phyloP scores from a whole-genome alignment of 495 filamentous ascomycete species.

The Barbatosphaeria neglecta region DNA sequence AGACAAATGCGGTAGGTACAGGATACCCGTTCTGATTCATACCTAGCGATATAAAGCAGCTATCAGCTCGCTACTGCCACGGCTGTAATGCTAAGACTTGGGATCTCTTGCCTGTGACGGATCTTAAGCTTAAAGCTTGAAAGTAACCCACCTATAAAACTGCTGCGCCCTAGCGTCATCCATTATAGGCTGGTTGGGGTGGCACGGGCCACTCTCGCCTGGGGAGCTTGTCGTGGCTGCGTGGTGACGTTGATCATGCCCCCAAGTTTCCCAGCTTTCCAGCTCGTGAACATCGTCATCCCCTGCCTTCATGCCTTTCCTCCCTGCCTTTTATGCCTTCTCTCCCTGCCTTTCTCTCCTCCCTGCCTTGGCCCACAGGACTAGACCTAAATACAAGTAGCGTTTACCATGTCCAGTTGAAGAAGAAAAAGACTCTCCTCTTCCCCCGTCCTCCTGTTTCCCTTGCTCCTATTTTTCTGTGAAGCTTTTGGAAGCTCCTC shows the following conservation, averaged over 20 bases:
- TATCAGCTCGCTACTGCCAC: too few relatives aligned
- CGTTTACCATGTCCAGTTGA: too few relatives aligned
- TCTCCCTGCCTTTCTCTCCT: not conserved
- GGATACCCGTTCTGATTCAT: too few relatives aligned
- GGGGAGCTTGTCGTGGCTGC: not conserved
- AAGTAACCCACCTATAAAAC: not conserved
- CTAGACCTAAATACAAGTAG: too few relatives aligned
- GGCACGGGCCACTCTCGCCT: not conserved
- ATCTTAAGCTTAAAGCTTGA: too few relatives aligned
- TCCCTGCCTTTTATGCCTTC: not conserved
- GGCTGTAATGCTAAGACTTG: too few relatives aligned
- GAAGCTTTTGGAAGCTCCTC: not conserved
- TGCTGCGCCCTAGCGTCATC: not conserved
- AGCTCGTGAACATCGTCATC: not conserved
- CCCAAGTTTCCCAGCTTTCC: not conserved
- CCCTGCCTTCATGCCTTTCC: not conserved
- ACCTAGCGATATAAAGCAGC: too few relatives aligned
- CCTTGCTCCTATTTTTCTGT: not conserved
- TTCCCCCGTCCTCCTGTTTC: not conserved
- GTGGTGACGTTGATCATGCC: constrained; percentile 6
- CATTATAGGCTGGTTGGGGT: not conserved
- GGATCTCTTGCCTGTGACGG: too few relatives aligned
- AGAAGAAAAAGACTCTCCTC: too few relatives aligned
- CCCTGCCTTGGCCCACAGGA: too few relatives aligned
- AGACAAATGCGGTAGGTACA: too few relatives aligned